Evolutionary conservation across 495 filamentous ascomycete genomes (phyloP), one percentile per base, ranked within the genome.

Genomic region (Cudoniella acicularis): DNA sequence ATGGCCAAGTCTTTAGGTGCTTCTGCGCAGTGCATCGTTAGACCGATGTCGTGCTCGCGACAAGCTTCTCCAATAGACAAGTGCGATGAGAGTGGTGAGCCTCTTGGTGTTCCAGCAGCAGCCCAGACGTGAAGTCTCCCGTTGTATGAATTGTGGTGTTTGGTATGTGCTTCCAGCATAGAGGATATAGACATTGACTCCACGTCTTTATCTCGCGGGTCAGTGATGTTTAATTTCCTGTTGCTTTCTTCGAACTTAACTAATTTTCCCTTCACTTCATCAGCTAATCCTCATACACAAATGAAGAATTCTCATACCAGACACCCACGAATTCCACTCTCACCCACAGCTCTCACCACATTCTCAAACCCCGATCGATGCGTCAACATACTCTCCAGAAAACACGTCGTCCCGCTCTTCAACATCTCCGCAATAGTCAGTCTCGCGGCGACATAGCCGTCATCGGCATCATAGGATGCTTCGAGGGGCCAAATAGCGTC

Each of bases 341-440:
- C 62, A 9, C 48, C 52, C 0, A 64, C 57, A 52, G 62, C 62
- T 16, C 54, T 46, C 4, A 60, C 62, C 1, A 60, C 62, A 40
- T 64, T 64, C 22, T 64, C 62, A 41, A 64, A 64, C 36, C 62
- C 62, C n/a, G 23, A 41, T 3, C 62, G 62, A 50, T 64, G 62
- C n/a, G 57, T 64, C 25, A 64, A 54, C 62, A 64, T 64, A 50
- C 62, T 64, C 26, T 64, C 62, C n/a, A 64, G 40, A 40, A 64
- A 64, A 22, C 53, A 60, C 1, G 62, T 64, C 26, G 62, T 64
- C 6, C 62, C 62, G 49, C 47, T 56, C 57, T 60, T 64, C 27
- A 64, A 27, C 62, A 64, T 64, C 62, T 64, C 62, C 2, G 52
- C 57, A 16, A 64, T 64, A 1, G 62, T 64, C 41, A 64, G 49